Base-by-base conservation (phyloP, 768 basidiomycete genomes). In the Hypholoma sublateritium region DNA sequence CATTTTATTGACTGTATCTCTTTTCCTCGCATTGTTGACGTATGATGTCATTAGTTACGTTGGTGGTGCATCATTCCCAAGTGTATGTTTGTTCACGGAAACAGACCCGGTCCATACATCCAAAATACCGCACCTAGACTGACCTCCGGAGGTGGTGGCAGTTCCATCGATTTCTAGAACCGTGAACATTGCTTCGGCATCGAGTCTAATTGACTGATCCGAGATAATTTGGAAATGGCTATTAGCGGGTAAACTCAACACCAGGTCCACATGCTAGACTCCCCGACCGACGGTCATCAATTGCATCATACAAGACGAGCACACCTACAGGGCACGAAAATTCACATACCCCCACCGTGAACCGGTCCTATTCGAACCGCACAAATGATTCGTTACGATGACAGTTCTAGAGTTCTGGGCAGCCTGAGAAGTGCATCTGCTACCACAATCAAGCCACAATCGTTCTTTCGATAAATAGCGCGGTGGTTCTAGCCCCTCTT, bases 291-390 rank as follows among this genome's bases (percentile, higher is more conserved):
- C 13, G 49, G 59, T 64, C 59, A 64, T 64, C 35, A 45, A 61
- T 64, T 61, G 62, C 62, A 64, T 64, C 62, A 64, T 64, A 32
- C 37, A 34, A 48, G 12, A 25, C 24, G 17, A 37, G 19, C 12
- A 25, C 51, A 19, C 42, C 22, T 42, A 34, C 46, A 24, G 4
- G 32, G 24, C 24, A 42, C 42, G 41, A 14, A 22, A 7, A 16
- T 14, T 16, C 4, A 0, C 22, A 17, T 28, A 28, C 46, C 13
- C 24, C 25, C 7, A 22, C 16, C 22, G 12, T 28, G 19, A n/a
- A 45, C 22, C 13, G 12, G 16, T 36, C n/a, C 35, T 28, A 44
- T 44, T 11, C 4, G 5, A 32, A 12, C n/a, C 19, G 12, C 24
- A 11, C 34, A 28, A 7, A 8, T 25, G 5, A 8, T 28, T 16